phyloP scores from a whole-genome alignment of 345 rosid genomes.

The Linum trigynum region DNA sequence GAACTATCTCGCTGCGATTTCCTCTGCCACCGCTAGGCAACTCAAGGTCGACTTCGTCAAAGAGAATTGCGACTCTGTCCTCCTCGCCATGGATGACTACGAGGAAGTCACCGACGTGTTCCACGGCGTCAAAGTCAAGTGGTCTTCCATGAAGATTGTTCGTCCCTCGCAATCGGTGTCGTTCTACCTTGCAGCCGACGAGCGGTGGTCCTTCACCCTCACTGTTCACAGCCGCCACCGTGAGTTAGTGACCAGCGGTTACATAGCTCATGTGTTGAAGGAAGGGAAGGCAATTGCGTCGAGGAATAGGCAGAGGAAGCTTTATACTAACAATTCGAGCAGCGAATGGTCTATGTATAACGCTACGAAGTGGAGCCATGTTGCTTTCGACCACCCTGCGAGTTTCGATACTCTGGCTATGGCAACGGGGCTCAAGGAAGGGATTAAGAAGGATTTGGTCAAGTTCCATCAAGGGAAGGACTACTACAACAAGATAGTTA shows the following conservation, averaged over 20 bases:
- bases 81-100: too few species aligned
- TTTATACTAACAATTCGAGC: background rate
- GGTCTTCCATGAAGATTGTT: too few species aligned
- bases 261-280: conserved; percentile 5
- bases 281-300: conserved; percentile 6
- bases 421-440: background rate
- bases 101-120: too few species aligned
- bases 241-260: background rate
- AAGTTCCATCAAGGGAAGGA: too few species aligned
- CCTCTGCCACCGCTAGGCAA: too few species aligned
- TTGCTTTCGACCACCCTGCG: background rate
- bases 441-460: too few species aligned
- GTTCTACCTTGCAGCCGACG: background rate
- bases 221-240: background rate
- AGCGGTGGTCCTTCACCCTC: background rate
- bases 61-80: too few species aligned
- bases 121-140: too few species aligned
- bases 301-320: conserved; percentile 4
- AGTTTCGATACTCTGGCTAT: conserved; percentile 3
- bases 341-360: background rate
- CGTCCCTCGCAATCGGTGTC: background rate
- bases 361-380: background rate
- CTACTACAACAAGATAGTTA: background rate
- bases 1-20: too few species aligned
- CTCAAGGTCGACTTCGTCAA: too few species aligned